Evolutionary conservation across 257 asterid species (phyloP), one percentile per base, ranked within the genome.

Genomic region (Petunia secreta): DNA sequence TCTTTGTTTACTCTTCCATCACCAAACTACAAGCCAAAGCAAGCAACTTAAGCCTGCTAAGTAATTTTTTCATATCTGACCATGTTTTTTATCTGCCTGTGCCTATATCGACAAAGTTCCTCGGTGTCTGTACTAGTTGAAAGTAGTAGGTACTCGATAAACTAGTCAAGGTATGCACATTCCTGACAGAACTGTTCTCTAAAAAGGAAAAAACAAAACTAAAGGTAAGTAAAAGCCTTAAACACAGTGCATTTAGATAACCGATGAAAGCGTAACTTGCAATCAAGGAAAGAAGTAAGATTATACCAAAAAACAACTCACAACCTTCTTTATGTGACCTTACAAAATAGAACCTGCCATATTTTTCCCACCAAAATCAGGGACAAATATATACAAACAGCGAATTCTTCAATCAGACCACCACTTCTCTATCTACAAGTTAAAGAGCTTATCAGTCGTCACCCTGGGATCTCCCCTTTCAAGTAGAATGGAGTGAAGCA

Each of bases 351-450:
- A 79, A 38, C 75, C 74, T 64, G 58, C 38, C 40, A 62, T 67
- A 63, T 78, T 41, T 40, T 63, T 75, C 60, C 75, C 77, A 4
- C 73, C 55, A 78, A 69, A 75, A 36, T 44, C 48, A 57, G 77
- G 77, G 69, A 58, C 60, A 81, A 40, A 79, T 39, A 81, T 79
- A 76, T 78, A 66, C 82, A 79, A 67, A 54, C 79, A 10, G 15
- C 34, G 58, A 40, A 74, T 77, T 80, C 80, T 65, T 74, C 82
- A 40, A 65, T 57, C 81, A 75, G 75, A 66, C 75, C 66, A 74
- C 80, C 71, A 79, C 75, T 79, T 75, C 87, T 87, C 80, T 86
- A 81, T 90, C 88, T 84, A 89, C 84, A 73, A 34, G 78, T 73
- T 73, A 73, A 73, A 36, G 67, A 75, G 60, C 79, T 74, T 80